Conservation (phyloP, 257 asterid genomes). For the Solanum sejunctum region DNA sequence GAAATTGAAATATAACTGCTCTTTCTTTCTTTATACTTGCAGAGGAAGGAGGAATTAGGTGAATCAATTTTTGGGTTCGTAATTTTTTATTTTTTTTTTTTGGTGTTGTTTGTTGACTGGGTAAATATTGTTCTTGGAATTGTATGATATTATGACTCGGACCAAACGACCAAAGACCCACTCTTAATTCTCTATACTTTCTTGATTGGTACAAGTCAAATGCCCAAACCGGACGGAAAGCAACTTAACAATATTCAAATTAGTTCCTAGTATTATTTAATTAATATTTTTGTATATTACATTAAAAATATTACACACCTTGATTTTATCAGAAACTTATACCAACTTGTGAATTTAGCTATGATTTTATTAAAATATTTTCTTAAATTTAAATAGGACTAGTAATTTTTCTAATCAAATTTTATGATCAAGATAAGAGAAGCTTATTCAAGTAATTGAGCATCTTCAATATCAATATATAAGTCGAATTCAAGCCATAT, state of each 20-base stretch:
- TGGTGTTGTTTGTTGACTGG: background rate
- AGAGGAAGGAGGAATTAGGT: background rate
- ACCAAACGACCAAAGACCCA: background rate
- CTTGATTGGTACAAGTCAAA: background rate
- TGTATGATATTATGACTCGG: background rate
- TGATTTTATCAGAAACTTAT: background rate
- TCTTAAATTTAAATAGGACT: too few relatives aligned
- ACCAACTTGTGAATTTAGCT: too few relatives aligned
- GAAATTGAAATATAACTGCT: background rate
- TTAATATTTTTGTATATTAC: background rate
- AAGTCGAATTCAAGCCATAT: too few relatives aligned
- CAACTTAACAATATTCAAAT: background rate
- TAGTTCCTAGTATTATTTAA: background rate
- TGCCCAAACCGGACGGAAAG: background rate
- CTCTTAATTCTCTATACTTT: background rate
- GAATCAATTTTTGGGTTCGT: background rate
- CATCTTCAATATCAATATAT: too few relatives aligned
- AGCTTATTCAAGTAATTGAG: too few relatives aligned
- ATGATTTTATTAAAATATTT: too few relatives aligned
- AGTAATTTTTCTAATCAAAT: too few relatives aligned
- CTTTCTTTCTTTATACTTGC: background rate
- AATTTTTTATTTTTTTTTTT: background rate
- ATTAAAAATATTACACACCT: background rate
- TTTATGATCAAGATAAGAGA: too few relatives aligned
- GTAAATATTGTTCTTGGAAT: background rate